Base-by-base conservation (phyloP, 805 yeast genomes). In the Yueomyces sp. region DNA sequence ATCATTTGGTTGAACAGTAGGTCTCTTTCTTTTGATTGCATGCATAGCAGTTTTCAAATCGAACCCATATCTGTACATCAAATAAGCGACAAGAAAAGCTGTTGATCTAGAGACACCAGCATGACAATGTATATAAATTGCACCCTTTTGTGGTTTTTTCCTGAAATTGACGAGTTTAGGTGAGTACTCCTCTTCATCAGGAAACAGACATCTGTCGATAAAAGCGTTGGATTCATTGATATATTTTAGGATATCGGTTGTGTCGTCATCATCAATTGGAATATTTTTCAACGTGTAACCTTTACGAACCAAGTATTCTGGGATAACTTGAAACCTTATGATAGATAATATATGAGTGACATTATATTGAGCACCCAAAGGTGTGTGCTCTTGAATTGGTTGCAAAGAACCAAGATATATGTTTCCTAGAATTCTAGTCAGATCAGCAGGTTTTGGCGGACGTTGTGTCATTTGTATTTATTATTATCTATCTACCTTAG, bases 81-180 rank as follows among this genome's bases (percentile, higher is more conserved):
- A 75, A 59, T 85, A 95, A 0, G 96, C 94, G 41, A 85, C 77
- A 36, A 81, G 79, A 12, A 87, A 80, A 0, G 96, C 79, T 0
- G 84, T 90, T 4, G 95, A 84, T 49, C 98, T 70, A 1, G 96
- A 86, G 30, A 85, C 85, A 1, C 98, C 98, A 30, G 95, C 96
- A 46, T 90, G 85, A 60, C 94, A 85, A 56, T 82, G 85, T 8
- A 82, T 74, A 46, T 77, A 66, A 1, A 73, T 65, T n/a, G 68
- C 66, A 4, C 73, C 70, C 42, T 60, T 54, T 43, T 74, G 75
- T 28, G 57, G 67, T 38, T 52, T 60, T 28, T 54, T 55, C 45
- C 50, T 57, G 43, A 59, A 58, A 40, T 56, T 46, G 44, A 52
- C 56, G 48, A 54, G 47, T 40, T 53, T 28, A 41, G 66, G 62